Conservation (phyloP, 169 alveolate species). For the Toxoplasma gondii region DNA sequence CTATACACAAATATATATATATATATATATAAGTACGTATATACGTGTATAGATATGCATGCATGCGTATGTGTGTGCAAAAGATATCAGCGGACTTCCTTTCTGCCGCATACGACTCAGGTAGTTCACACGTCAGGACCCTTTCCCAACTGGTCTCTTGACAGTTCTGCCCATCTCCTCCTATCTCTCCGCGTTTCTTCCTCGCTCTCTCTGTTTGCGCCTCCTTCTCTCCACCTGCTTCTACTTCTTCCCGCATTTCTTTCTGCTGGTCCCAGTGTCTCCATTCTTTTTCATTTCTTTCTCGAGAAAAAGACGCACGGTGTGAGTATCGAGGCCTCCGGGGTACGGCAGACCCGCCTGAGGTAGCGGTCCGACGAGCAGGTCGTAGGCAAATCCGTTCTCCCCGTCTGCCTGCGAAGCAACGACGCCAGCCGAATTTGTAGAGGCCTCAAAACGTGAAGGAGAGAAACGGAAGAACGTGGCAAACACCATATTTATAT, state of each 20-base stretch:
- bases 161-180: too few relatives aligned
- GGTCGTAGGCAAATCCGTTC: conserved; percentile 32
- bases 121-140: too few relatives aligned
- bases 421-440: neutral
- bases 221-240: too few relatives aligned
- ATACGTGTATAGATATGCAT: neutral
- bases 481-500: neutral
- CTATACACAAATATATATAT: too few relatives aligned
- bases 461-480: neutral
- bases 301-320: neutral
- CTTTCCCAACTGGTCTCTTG: too few relatives aligned
- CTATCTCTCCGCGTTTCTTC: too few relatives aligned
- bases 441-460: neutral
- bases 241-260: too few relatives aligned
- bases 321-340: neutral
- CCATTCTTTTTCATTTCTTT: neutral
- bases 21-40: neutral
- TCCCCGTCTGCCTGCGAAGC: conserved; percentile 22
- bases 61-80: too few relatives aligned
- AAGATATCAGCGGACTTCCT: too few relatives aligned
- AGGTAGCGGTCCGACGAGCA: conserved; percentile 39
- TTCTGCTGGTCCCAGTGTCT: too few relatives aligned
- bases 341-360: conserved; percentile 35
- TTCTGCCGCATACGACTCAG: too few relatives aligned
- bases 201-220: too few relatives aligned